A percentile compares a stretch with the other conserved stretches of the same genome.
These are phyloP conservation scores for Wickerhamomyces strasburgensis DNA, from an alignment of 805 yeast species.

Conservation along the genomic window DNA sequence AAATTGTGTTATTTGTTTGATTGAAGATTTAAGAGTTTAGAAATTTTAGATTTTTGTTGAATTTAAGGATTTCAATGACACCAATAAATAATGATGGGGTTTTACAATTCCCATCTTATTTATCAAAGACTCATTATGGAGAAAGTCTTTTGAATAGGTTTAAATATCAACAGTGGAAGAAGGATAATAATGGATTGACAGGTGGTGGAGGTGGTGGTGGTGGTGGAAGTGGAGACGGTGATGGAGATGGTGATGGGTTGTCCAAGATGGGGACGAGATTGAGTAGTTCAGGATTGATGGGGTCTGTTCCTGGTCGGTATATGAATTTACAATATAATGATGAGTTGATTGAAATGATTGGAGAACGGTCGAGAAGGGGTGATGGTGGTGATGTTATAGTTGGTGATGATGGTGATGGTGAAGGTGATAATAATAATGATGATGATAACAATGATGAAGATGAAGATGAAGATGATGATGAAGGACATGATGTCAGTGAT, in stretches of 20 bases:
- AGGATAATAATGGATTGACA: background rate
- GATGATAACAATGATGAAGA: constrained; percentile 3
- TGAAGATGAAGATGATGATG: constrained; percentile 4
- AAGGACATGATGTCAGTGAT: constrained; percentile 1
- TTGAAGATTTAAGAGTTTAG: too few species aligned
- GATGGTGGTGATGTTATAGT: constrained; percentile 2
- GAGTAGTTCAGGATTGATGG: constrained; percentile 16
- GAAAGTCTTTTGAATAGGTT: too few species aligned
- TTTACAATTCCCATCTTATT: constrained; percentile 14
- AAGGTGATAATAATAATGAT: background rate
- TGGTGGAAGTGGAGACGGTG: constrained; percentile 2
- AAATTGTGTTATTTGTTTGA: too few species aligned
- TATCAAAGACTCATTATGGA: constrained; percentile 18
- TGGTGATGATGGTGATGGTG: constrained; percentile 3
- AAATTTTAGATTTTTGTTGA: background rate
- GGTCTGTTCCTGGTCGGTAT: constrained; percentile 17
- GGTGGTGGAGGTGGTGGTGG: background rate
- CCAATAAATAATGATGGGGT: background rate
- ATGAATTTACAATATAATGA: constrained; percentile 8
- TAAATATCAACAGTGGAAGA: too few species aligned
- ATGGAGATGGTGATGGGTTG: constrained; percentile 6
- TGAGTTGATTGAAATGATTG: constrained; percentile 6
- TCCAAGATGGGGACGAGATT: too few species aligned
- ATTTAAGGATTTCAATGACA: background rate
- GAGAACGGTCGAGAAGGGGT: background rate